Evolutionary conservation across 1,284 basidiomycete genomes (phyloP).

Genomic region (Microbotryomycetes sp.): DNA sequence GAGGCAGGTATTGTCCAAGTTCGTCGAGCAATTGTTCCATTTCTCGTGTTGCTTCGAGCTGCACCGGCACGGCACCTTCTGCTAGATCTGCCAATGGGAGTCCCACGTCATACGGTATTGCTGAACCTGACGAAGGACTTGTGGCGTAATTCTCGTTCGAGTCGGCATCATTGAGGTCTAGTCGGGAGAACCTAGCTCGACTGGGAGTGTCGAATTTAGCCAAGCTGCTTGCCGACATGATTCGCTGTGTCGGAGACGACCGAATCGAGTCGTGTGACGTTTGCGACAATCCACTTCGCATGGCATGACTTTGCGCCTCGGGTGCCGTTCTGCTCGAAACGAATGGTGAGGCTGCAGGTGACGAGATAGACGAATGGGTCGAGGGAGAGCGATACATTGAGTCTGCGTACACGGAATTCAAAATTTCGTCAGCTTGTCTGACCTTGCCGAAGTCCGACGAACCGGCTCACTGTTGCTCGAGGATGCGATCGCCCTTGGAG

Average conservation of each 20-base stretch:
- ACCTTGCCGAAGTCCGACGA: no score
- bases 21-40: not conserved
- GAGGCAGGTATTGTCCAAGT: not conserved
- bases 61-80: not conserved
- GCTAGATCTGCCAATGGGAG: not conserved
- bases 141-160: no score
- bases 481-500: not conserved
- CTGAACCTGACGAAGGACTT: no score
- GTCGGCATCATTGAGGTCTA: not conserved
- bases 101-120: no score
- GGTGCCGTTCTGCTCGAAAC: not conserved
- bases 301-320: not conserved
- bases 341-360: constrained; percentile 10
- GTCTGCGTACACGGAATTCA: no score
- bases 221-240: not conserved
- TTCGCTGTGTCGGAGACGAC: not conserved
- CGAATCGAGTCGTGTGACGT: not conserved
- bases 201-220: not conserved
- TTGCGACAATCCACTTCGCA: not conserved
- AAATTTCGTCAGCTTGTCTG: no score
- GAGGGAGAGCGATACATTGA: constrained; percentile 10
- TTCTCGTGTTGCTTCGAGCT: not conserved
- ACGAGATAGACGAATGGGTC: constrained; percentile 1
- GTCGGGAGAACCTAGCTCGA: not conserved
- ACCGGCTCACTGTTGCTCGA: not conserved